Evolutionary conservation across 2,329 filamentous ascomycete genomes (phyloP).

Genomic region (Aurifilum marmelostoma): DNA sequence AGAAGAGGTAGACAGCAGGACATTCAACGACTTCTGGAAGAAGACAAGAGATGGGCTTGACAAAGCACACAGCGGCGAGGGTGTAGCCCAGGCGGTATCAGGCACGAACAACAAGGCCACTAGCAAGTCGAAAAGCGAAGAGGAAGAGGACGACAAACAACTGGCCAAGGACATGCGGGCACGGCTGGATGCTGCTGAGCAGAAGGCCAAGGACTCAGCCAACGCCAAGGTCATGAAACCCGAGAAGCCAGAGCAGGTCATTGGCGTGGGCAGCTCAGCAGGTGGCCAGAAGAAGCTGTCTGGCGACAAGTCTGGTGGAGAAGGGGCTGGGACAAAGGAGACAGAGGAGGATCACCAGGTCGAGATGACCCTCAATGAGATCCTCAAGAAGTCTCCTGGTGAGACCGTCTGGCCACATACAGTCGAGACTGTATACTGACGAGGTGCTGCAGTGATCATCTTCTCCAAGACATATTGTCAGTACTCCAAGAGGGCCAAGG

Average conservation of each 20-base stretch:
- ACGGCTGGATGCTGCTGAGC: slow-evolving; percentile 69
- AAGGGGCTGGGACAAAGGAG: slow-evolving; percentile 50
- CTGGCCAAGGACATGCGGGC: slow-evolving; percentile 59
- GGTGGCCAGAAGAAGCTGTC: slow-evolving; percentile 52
- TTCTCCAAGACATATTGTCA: slow-evolving; percentile 96
- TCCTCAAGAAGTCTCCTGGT: slow-evolving; percentile 86
- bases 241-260: slow-evolving; percentile 59
- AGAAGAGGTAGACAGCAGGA: slow-evolving; percentile 48
- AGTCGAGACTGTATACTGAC: slow-evolving; percentile 28
- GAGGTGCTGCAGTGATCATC: slow-evolving; percentile 70
- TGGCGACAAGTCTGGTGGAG: slow-evolving; percentile 45
- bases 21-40: slow-evolving; percentile 60
- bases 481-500: slow-evolving; percentile 82
- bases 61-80: slow-evolving; percentile 37
- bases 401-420: slow-evolving; percentile 40
- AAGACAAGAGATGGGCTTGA: slow-evolving; percentile 62
- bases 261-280: slow-evolving; percentile 62
- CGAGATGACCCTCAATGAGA: slow-evolving; percentile 72
- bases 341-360: slow-evolving; percentile 65
- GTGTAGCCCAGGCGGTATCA: slow-evolving; percentile 42
- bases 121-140: slow-evolving; percentile 41
- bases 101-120: slow-evolving; percentile 42
- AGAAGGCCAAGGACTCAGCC: slow-evolving; percentile 68
- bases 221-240: slow-evolving; percentile 68
- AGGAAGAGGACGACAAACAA: slow-evolving; percentile 60